phyloP scores from a whole-genome alignment of 1,284 basidiomycete species.

The Trametes polyzona region DNA sequence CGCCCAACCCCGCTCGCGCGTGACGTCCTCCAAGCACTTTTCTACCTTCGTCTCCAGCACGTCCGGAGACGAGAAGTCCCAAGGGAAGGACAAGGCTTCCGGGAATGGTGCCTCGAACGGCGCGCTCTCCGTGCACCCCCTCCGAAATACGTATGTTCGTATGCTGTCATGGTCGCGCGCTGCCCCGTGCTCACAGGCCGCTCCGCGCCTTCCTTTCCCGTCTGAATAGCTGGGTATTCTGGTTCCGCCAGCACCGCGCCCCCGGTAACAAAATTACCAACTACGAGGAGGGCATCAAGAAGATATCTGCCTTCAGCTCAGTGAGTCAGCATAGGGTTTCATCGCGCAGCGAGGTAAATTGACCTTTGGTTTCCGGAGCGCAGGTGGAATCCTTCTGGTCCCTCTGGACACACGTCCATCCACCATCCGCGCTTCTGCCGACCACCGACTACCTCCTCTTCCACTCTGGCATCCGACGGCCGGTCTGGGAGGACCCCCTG shows the following conservation, averaged over 20 bases:
- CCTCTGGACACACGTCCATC: conserved; percentile 77
- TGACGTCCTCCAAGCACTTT: conserved; percentile 71
- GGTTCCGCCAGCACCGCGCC: conserved; percentile 82
- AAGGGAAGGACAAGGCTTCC: conserved; percentile 48
- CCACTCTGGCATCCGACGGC: conserved; percentile 77
- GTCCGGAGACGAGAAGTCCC: conserved; percentile 46
- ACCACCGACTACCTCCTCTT: conserved; percentile 89
- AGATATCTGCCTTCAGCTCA: conserved; percentile 76
- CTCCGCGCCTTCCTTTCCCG: background rate
- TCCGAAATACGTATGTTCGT: conserved; percentile 86
- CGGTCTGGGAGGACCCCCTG: conserved; percentile 90
- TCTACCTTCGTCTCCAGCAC: conserved; percentile 61
- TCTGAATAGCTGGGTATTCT: conserved; percentile 76
- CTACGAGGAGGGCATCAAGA: conserved; percentile 89
- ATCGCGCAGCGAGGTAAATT: too few species aligned
- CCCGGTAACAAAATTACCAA: conserved; percentile 80
- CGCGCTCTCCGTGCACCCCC: conserved; percentile 58
- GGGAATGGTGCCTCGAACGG: conserved; percentile 43
- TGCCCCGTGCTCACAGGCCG: conserved; percentile 26
- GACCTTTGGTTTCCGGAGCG: background rate
- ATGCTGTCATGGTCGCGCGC: conserved; percentile 36
- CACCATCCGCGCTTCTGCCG: conserved; percentile 72
- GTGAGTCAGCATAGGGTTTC: conserved; percentile 46
- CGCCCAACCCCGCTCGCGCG: conserved; percentile 45
- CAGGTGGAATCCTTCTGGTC: conserved; percentile 87